These are phyloP conservation scores for Carex cristatella DNA, from an alignment of 176 grass and related monocot species.

Conservation along the genomic window DNA sequence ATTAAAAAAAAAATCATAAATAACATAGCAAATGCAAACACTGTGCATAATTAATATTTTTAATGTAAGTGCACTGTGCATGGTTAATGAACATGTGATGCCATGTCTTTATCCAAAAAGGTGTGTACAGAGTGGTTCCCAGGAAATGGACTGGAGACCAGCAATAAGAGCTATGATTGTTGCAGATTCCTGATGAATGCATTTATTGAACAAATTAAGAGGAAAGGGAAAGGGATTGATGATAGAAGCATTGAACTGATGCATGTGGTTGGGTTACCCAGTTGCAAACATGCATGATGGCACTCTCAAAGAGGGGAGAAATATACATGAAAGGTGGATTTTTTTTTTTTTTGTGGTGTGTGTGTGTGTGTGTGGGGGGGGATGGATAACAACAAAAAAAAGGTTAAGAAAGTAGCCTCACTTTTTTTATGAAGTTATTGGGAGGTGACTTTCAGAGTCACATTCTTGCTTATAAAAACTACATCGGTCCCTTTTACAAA, in stretches of 20 bases:
- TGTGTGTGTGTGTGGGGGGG: too few relatives aligned
- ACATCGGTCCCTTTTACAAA: background rate
- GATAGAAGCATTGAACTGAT: background rate
- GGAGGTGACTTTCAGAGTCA: background rate
- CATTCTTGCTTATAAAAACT: background rate
- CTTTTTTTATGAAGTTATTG: conserved; percentile 7
- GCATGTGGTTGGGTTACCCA: conserved; percentile 17
- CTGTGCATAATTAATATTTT: background rate
- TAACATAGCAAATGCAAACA: background rate
- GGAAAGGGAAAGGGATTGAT: background rate
- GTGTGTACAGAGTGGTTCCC: background rate
- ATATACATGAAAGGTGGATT: background rate
- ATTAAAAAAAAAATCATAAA: background rate
- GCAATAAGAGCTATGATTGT: conserved; percentile 12
- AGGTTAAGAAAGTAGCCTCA: conserved; percentile 4
- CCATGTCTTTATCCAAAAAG: background rate
- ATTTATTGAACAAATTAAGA: conserved; percentile 27
- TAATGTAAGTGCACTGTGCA: background rate
- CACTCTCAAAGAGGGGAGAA: background rate
- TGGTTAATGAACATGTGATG: conserved; percentile 5
- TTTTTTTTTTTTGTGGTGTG: background rate
- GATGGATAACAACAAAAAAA: background rate
- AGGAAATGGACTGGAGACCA: conserved; percentile 13
- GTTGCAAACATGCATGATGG: conserved; percentile 22
- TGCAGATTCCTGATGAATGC: conserved; percentile 1